Evolutionary conservation across 208 protist genomes (phyloP).

Genomic region (Lotmaria passim): DNA sequence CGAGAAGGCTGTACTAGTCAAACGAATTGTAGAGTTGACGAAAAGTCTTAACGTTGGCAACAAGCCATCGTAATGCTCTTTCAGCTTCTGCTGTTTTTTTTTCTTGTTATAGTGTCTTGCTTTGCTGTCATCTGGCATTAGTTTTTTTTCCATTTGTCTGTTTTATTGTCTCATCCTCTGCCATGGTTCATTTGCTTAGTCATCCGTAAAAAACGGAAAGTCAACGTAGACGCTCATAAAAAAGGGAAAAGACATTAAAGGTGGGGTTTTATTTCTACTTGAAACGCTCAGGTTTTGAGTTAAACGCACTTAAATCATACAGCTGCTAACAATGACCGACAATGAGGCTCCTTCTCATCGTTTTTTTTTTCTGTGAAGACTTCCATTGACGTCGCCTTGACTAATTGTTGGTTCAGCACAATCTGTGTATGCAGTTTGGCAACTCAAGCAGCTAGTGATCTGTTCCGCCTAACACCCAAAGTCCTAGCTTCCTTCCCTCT

Average conservation of each 20-base stretch:
- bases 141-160: constrained; percentile 4
- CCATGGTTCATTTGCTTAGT: neutral
- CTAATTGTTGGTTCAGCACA: no score
- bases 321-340: no score
- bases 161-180: neutral
- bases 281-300: no score
- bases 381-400: no score
- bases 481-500: no score
- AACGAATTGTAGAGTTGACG: constrained; percentile 16
- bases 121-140: no score
- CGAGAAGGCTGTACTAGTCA: constrained; percentile 23
- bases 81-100: neutral
- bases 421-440: no score
- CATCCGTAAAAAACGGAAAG: neutral
- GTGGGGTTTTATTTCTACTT: no score
- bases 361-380: constrained; percentile 11
- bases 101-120: neutral
- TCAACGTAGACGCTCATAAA: neutral
- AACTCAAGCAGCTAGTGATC: no score
- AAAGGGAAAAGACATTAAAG: neutral
- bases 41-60: neutral
- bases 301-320: no score
- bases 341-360: neutral
- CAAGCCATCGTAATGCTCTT: neutral
- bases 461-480: no score